phyloP scores from a whole-genome alignment of 352 stramenopile genomes.

The Achlya hypogyna region DNA sequence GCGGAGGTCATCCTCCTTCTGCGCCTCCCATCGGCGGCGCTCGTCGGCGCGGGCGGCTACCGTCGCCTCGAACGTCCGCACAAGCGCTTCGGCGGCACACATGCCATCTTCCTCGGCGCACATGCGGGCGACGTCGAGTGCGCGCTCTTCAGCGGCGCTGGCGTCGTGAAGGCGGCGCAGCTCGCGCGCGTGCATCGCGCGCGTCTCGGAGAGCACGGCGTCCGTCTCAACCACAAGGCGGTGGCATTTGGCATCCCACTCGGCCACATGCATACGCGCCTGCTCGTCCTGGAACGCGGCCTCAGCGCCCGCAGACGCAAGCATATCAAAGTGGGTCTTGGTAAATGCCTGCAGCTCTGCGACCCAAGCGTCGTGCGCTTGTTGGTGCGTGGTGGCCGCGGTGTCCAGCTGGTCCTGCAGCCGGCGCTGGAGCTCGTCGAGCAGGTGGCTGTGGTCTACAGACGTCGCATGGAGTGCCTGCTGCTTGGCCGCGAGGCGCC shows the following conservation, averaged over 20 bases:
- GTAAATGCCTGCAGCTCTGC: background rate
- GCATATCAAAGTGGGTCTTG: background rate
- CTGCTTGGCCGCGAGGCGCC: background rate
- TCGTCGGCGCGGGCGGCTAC: background rate
- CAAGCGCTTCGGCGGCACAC: background rate
- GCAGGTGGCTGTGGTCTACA: background rate
- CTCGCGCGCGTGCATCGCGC: conserved; percentile 11
- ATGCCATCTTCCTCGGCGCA: conserved; percentile 5
- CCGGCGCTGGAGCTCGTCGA: background rate
- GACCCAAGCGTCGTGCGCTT: background rate
- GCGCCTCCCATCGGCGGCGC: conserved; percentile 1
- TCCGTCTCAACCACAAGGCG: conserved; percentile 9
- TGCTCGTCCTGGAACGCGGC: conserved; percentile 14
- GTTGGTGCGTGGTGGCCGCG: background rate
- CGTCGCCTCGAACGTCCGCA: background rate
- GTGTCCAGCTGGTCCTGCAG: background rate
- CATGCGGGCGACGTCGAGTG: conserved; percentile 2
- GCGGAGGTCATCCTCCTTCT: conserved; percentile 6
- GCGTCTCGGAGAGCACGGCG: conserved; percentile 9
- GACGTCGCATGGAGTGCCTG: background rate
- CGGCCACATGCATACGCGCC: conserved; percentile 6
- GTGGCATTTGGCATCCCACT: conserved; percentile 15
- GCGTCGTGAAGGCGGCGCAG: background rate
- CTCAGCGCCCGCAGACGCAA: background rate
- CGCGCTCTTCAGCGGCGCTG: background rate